Base-by-base conservation (phyloP, 441 rosid species). In the Arabidopsis lyrata region DNA sequence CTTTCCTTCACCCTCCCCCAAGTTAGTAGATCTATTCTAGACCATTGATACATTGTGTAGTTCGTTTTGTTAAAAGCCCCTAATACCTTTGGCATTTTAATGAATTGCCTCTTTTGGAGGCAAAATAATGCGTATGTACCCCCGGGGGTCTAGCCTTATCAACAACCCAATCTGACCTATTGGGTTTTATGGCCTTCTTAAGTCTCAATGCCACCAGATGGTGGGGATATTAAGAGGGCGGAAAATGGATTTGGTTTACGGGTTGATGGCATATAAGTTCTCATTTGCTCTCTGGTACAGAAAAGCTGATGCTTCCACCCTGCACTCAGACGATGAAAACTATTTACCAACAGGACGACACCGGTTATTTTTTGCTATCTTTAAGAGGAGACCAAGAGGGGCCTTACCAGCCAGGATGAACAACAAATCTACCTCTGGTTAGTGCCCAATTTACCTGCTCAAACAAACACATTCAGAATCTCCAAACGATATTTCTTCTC, bases 291-390 rank as follows among this genome's bases (percentile, higher is more conserved):
- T 88, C 84, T 95, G 86, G 64, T 95, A 93, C 55, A 95, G 95
- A 84, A 93, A 78, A 65, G 99, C 95, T 27, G 99, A 95, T 57
- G 99, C 99, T 87, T 95, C 99, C 81, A 95, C 98, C 99, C 99
- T 95, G 87, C 81, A 69, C 62, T 59, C 77, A 34, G 53, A 62
- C 44, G 6, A 77, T 47, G 49, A 47, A 31, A 50, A 48, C 44
- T 68, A 39, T 53, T 53, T 48, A 70, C 77, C 78, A 72, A 73
- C 66, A 27, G 34, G 14, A 49, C 44, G 18, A 22, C 29, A 39
- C 47, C 12, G 48, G 48, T 52, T 47, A 15, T 56, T 35, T 6
- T 62, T 63, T 11, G n/a, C 14, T 32, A 52, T 56, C 64, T 15
- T 11, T 66, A n/a, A n/a, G 45, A 71, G 13, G 49, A 18, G 48